These are phyloP conservation scores for Scedosporium apiospermum DNA, from an alignment of 2,329 filamentous ascomycete genomes.

Conservation along the genomic window DNA sequence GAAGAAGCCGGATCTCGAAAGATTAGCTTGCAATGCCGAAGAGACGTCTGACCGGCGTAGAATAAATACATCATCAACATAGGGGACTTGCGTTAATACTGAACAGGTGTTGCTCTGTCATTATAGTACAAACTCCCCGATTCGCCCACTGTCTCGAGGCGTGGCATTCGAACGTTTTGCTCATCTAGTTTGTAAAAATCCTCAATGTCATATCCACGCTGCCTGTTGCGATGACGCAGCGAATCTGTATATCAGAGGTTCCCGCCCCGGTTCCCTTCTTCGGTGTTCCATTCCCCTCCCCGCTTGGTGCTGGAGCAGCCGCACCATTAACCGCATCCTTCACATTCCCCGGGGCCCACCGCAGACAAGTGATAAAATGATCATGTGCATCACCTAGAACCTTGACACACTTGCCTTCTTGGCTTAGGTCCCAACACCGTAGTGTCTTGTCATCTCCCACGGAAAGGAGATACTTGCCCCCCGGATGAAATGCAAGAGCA, in stretches of 20 bases:
- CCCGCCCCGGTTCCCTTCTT: conserved; percentile 33
- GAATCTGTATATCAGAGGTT: conserved; percentile 50
- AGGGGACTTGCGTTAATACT: no score
- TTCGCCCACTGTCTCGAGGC: no score
- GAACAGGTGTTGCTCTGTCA: no score
- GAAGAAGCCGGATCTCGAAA: conserved; percentile 4
- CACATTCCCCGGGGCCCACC: conserved; percentile 73
- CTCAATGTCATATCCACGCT: conserved; percentile 72
- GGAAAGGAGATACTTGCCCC: conserved; percentile 80
- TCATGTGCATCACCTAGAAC: conserved; percentile 66
- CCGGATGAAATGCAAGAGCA: conserved; percentile 78
- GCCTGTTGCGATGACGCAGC: conserved; percentile 76
- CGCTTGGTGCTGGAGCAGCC: conserved; percentile 23
- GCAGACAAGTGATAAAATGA: conserved; percentile 76
- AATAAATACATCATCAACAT: no score
- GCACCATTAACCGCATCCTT: conserved; percentile 37
- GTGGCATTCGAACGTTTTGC: no score
- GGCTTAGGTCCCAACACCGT: conserved; percentile 84
- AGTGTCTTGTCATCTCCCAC: conserved; percentile 86
- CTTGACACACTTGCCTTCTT: conserved; percentile 86
- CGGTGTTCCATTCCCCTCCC: conserved; percentile 25
- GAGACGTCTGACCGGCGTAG: no score
- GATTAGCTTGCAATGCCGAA: background rate
- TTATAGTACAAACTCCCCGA: no score
- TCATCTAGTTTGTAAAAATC: conserved; percentile 54